A percentile compares a stretch with the other conserved stretches of the same genome.
phyloP scores from a whole-genome alignment of 495 filamentous ascomycete genomes.

The Penicillium cosmopolitanum region DNA sequence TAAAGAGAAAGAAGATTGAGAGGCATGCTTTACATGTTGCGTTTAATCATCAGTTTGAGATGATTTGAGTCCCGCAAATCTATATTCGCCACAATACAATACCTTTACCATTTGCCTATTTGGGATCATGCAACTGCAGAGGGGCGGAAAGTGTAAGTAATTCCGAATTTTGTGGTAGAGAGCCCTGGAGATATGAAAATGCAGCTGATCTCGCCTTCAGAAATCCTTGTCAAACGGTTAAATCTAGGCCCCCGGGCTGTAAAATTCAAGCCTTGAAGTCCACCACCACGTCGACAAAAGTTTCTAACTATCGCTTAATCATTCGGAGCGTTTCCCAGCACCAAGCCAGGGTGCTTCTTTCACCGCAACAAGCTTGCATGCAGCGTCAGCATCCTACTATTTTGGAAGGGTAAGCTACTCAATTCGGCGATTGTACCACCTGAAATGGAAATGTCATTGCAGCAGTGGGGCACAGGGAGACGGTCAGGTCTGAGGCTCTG shows the following conservation, averaged over 20 bases:
- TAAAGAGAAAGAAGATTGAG: no score
- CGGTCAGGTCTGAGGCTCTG: conserved; percentile 5
- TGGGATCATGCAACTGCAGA: background rate
- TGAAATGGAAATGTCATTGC: background rate
- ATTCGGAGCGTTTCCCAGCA: background rate
- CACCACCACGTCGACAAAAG: background rate
- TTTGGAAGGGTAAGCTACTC: background rate
- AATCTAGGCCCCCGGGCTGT: background rate
- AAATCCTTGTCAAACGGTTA: background rate
- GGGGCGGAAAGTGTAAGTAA: background rate
- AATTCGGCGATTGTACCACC: background rate
- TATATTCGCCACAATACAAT: background rate
- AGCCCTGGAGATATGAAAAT: background rate
- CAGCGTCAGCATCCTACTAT: conserved; percentile 6
- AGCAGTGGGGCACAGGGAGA: background rate
- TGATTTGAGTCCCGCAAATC: background rate
- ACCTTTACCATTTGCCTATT: conserved; percentile 1
- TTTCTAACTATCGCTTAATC: background rate
- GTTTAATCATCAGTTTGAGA: no score
- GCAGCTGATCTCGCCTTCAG: background rate
- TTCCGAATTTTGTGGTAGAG: background rate
- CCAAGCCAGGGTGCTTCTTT: background rate
- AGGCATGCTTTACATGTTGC: background rate
- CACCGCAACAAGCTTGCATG: conserved; percentile 9
- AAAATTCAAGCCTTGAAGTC: background rate